Base-by-base conservation (phyloP, 1,284 basidiomycete genomes). In the Athelia sp. region DNA sequence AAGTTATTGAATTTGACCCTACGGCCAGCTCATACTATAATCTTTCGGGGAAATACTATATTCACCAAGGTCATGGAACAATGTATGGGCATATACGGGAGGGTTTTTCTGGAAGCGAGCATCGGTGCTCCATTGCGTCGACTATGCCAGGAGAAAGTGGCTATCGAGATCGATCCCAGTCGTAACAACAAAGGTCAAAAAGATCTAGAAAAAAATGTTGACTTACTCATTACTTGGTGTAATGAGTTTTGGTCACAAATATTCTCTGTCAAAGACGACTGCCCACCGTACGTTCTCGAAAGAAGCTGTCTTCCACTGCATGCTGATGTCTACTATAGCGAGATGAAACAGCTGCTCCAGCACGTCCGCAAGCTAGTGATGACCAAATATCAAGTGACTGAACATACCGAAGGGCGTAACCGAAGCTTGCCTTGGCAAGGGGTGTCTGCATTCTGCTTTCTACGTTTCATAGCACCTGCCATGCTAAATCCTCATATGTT, bases 361-460 rank as follows among this genome's bases (percentile, higher is more conserved):
- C 82, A 83, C 47, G 80, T 93, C 46, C 80, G 89, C 23, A 73
- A 74, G 47, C 70, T 89, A 43, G 87, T 93, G 1, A 85, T 87
- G 60, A 70, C 72, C 50, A 76, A 78, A 29, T 86, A 86, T 62
- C 69, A 70, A 46, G 61, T 65, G 26, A 69, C 72, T 31, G 63
- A 64, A 32, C 59, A 61, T 10, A 53, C 63, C 15, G 60, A 69
- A 17, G 73, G 74, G 21, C 66, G 69, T 45, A 78, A 75, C 56
- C 71, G 68, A 45, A 76, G 83, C 40, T 70, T 90, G 36, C 84
- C 81, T 29, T 84, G 79, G 76, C 89, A 91, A 63, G 84, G 85
- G 58, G 87, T 93, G 40, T 89, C 87, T 36, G 90, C 90, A 0
- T 93, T 93, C 63, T 82, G 86, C 60, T 93, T 93, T 63, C 73